These are phyloP conservation scores for Paramecium caudatum DNA, from an alignment of 73 alveolate species.

Conservation along the genomic window DNA sequence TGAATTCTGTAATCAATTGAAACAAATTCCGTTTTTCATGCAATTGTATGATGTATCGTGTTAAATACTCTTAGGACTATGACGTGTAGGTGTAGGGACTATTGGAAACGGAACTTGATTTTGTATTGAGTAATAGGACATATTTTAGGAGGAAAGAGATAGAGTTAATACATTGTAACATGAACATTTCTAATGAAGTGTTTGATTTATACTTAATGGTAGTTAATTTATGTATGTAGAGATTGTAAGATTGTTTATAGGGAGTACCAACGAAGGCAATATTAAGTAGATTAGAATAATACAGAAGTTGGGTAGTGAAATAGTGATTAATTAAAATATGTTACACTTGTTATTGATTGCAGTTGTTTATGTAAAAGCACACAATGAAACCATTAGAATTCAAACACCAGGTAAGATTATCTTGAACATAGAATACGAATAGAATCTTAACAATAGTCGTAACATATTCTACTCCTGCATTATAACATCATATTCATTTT, in stretches of 20 bases:
- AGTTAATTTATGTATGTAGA: background rate
- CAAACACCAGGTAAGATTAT: constrained; percentile 3
- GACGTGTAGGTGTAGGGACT: background rate
- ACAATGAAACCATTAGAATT: constrained; percentile 33
- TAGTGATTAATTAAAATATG: constrained; percentile 8
- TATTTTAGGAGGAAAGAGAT: constrained; percentile 45
- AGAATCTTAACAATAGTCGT: constrained; percentile 13
- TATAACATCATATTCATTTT: background rate
- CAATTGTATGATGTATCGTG: constrained; percentile 10
- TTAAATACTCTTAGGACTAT: background rate
- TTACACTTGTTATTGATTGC: constrained; percentile 37
- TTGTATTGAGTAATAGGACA: constrained; percentile 36
- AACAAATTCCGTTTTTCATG: constrained; percentile 30
- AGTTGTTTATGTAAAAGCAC: background rate
- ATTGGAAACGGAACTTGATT: constrained; percentile 44
- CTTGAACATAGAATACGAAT: background rate
- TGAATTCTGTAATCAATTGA: background rate
- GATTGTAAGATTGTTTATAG: background rate
- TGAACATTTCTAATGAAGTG: constrained; percentile 47
- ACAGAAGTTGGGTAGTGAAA: constrained; percentile 20
- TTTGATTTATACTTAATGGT: constrained; percentile 61
- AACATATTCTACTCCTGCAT: constrained; percentile 61
- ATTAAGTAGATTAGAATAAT: constrained; percentile 17
- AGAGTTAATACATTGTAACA: constrained; percentile 11
- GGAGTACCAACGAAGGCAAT: constrained; percentile 62